Conservation (phyloP, 805 yeast genomes). For the Yamadazyma phyllophila region DNA sequence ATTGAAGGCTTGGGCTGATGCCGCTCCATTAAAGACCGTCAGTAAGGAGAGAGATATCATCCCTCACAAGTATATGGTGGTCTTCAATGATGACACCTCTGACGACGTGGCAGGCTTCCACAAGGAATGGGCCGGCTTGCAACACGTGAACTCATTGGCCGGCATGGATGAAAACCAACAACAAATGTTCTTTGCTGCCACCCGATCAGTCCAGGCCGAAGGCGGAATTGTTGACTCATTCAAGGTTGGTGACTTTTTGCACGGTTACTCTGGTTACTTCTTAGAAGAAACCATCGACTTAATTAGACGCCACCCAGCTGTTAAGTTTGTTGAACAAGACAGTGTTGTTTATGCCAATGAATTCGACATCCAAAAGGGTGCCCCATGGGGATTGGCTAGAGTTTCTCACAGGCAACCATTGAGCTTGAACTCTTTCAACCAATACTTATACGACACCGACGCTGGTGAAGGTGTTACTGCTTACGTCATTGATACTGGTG, state of each 20-base stretch:
- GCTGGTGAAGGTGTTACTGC: conserved; percentile 86
- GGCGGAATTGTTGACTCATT: conserved; percentile 65
- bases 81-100: conserved; percentile 66
- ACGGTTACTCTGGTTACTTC: conserved; percentile 87
- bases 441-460: conserved; percentile 66
- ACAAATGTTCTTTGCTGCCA: conserved; percentile 37
- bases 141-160: conserved; percentile 46
- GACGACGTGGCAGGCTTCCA: conserved; percentile 61
- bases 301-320: conserved; percentile 62
- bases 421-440: conserved; percentile 66
- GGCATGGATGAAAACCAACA: conserved; percentile 23
- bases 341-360: conserved; percentile 65
- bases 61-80: conserved; percentile 80
- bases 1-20: conserved; percentile 11
- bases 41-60: conserved; percentile 44
- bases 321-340: conserved; percentile 73
- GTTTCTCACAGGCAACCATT: conserved; percentile 77
- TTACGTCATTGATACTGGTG: conserved; percentile 88
- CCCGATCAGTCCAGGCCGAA: conserved; percentile 22
- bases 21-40: conserved; percentile 49
- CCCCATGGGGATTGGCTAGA: conserved; percentile 95
- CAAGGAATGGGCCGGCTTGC: conserved; percentile 58
- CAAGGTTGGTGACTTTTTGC: conserved; percentile 53
- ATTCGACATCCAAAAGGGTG: conserved; percentile 70
- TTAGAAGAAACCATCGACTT: conserved; percentile 69